These are phyloP conservation scores for Aspergillus alliaceus DNA, from an alignment of 2,329 filamentous ascomycete genomes.

Conservation along the genomic window DNA sequence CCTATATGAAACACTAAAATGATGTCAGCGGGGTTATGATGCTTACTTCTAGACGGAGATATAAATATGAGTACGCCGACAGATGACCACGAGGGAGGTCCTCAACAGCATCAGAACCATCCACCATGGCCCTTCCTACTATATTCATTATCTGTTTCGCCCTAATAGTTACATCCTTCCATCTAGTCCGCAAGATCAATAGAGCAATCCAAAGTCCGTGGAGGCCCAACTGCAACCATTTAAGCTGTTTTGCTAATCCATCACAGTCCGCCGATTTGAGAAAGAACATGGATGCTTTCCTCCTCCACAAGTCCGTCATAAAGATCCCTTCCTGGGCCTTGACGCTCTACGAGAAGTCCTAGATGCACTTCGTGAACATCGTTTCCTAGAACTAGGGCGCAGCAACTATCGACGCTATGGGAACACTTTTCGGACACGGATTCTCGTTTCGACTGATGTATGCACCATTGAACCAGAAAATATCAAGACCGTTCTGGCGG, in stretches of 20 bases:
- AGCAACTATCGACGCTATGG: background rate
- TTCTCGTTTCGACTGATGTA: background rate
- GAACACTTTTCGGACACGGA: background rate
- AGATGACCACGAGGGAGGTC: too few species aligned
- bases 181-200: background rate
- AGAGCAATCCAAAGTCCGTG: background rate
- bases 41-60: too few species aligned
- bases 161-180: background rate
- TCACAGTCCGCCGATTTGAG: background rate
- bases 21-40: too few species aligned
- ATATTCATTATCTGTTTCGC: background rate
- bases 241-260: background rate
- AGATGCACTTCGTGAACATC: background rate
- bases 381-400: background rate
- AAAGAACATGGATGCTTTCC: background rate
- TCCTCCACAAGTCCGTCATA: background rate
- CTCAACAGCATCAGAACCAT: too few species aligned
- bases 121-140: background rate
- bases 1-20: too few species aligned
- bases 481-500: constrained; percentile 13
- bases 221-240: background rate
- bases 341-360: background rate
- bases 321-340: background rate
- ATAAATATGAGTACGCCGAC: too few species aligned
- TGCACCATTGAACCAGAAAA: constrained; percentile 9